Percentiles rank a stretch among this genome's conserved stretches.
Evolutionary conservation across 2,329 filamentous ascomycete genomes (phyloP).

Genomic region (Colletotrichum musae): DNA sequence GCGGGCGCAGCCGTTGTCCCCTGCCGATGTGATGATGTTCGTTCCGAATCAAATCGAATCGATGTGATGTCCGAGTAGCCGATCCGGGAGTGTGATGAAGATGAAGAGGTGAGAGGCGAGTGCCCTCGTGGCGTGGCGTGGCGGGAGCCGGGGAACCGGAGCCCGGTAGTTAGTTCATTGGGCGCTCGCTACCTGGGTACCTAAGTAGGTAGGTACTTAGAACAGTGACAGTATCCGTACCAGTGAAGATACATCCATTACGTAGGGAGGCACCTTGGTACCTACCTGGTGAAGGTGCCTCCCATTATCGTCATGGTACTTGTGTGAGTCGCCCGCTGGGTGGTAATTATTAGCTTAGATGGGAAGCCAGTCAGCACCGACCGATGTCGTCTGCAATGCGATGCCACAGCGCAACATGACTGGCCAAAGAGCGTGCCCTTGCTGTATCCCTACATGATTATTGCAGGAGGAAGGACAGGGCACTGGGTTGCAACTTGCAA

Average conservation of each 20-base stretch:
- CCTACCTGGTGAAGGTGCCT: too few species aligned
- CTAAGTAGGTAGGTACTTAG: too few species aligned
- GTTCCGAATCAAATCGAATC: background rate
- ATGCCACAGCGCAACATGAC: background rate
- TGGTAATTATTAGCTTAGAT: background rate
- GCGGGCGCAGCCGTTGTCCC: too few species aligned
- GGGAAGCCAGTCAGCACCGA: slow-evolving; percentile 23
- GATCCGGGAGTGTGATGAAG: slow-evolving; percentile 1
- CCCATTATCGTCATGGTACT: too few species aligned
- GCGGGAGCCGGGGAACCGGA: slow-evolving; percentile 29
- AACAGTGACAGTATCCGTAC: too few species aligned
- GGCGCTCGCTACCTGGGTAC: too few species aligned
- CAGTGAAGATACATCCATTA: too few species aligned
- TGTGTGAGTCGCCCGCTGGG: too few species aligned
- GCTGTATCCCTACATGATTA: background rate
- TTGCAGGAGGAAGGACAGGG: background rate
- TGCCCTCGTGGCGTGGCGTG: background rate
- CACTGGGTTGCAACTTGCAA: background rate
- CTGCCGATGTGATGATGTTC: background rate
- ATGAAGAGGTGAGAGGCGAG: background rate
- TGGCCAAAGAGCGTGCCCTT: background rate
- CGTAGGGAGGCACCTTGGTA: too few species aligned
- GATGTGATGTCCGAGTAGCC: slow-evolving; percentile 6
- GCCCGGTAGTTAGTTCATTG: slow-evolving; percentile 26
- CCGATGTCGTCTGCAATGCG: background rate